Base-by-base conservation (phyloP, 768 basidiomycete genomes). In the Gloeophyllum trabeum region DNA sequence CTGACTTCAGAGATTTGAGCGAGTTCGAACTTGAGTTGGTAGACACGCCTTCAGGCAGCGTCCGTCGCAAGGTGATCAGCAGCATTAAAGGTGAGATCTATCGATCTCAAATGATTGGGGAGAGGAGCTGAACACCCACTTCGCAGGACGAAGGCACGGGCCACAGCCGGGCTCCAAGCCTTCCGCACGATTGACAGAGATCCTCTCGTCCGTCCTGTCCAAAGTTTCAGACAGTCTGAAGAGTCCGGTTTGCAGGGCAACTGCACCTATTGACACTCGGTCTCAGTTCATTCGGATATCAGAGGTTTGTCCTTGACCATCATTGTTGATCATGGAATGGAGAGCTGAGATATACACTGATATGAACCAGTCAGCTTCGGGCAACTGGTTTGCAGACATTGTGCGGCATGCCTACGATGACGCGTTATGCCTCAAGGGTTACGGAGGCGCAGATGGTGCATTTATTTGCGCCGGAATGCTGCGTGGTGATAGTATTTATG, bases 341-440 rank as follows among this genome's bases (percentile, higher is more conserved):
- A n/a, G n/a, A n/a, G n/a, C n/a, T n/a, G n/a, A n/a, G n/a, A n/a
- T 16, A 3, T 22, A n/a, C 23, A 23, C 43, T 23, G 5, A 39
- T 16, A 3, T 47, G 7, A 21, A 37, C 7, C 20, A 88, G 83
- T 77, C 79, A 7, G 75, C 79, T 3, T 68, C 73, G 14, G 75
- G 73, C 13, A 85, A 94, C 52, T 90, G 86, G 83, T 77, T 92
- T 47, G 81, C 88, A 1, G 91, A 94, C 57, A 75, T 92, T 25
- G 57, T 89, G 32, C 64, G 83, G 48, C 84, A 91, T 57, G 76
- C 85, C 0, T 96, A 89, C 49, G 85, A 89, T 43, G 82, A 83
- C 43, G 69, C 72, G 0, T 62, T 81, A 21, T 70, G 68, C 39
- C 59, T 77, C 51, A 68, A 74, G 50, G 76, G 66, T 18, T 66